These are phyloP conservation scores for Melaleuca quinquenervia DNA, from an alignment of 345 rosid species.

Conservation along the genomic window DNA sequence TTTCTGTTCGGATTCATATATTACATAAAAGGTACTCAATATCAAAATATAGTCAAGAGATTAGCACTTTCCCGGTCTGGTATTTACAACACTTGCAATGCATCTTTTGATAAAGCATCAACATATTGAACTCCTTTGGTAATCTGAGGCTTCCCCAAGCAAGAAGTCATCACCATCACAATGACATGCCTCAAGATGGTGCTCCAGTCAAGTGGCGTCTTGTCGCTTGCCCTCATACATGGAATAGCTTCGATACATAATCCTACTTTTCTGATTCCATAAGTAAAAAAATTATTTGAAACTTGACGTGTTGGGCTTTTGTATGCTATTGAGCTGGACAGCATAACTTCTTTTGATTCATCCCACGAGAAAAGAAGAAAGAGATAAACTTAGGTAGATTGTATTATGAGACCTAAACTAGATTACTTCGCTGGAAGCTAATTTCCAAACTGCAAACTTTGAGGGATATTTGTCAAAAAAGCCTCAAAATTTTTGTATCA, in stretches of 20 bases:
- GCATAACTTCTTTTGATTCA: neutral
- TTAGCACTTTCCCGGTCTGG: neutral
- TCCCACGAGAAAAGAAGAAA: neutral
- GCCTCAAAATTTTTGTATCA: too few species aligned
- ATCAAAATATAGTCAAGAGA: neutral
- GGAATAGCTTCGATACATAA: neutral
- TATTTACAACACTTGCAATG: neutral
- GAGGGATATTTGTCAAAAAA: too few species aligned
- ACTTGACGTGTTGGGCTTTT: too few species aligned
- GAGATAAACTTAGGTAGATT: neutral
- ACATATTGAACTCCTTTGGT: neutral
- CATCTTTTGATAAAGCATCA: neutral
- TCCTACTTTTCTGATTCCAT: neutral
- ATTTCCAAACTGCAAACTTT: neutral
- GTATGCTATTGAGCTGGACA: neutral
- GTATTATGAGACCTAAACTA: neutral
- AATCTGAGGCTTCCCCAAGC: neutral
- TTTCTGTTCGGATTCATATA: neutral
- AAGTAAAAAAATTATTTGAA: neutral
- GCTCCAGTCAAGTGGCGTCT: neutral
- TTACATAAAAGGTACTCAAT: neutral
- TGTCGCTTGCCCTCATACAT: neutral
- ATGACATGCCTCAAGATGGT: neutral
- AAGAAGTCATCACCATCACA: neutral
- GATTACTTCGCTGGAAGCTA: neutral